Evolutionary conservation across 768 basidiomycete species (phyloP), one percentile per base, ranked within the genome.

Genomic region (Psilocybe sp.): DNA sequence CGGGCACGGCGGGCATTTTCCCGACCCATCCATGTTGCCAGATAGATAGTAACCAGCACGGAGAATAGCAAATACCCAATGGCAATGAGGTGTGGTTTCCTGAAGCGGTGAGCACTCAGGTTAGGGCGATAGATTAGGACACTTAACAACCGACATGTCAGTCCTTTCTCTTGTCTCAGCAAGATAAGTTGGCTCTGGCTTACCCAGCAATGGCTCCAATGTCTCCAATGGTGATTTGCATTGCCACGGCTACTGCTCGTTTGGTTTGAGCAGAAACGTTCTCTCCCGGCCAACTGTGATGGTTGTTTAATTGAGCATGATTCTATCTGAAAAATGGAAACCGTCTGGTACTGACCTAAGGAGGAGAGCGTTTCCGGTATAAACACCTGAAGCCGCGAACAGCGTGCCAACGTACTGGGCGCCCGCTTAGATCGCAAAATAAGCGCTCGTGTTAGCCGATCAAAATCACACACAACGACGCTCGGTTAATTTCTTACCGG

Each of bases 191-290:
- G 23, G 16, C 33, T n/a, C 5, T 7, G 15, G 47, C 64, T 19
- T 59, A 73, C 67, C 73, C 82, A 40, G 75, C 73, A 37, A 83
- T 77, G 14, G 82, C 81, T 2, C 81, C 84, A 33, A 80, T 66
- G 53, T 85, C 79, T 11, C 81, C 81, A 10, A 85, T 75, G 8
- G 78, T 79, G 42, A 86, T 84, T 58, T 85, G 84, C 73, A 81
- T 75, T 1, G 80, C 84, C 3, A 82, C 73, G 1, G 79, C 79
- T 2, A 82, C 72, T 0, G 84, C 82, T 11, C 84, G 75, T 60
- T 85, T 84, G 3, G 82, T 85, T 56, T 85, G 83, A 10, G 77
- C 79, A 11, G 81, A 81, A n/a, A 86, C 81, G 53, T 85, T 85
- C 63, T 85, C 83, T 14, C 77, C 72, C 1, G 82, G 80, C 80